These are phyloP conservation scores for Rhodamnia argentea DNA, from an alignment of 345 rosid genomes.

Conservation along the genomic window DNA sequence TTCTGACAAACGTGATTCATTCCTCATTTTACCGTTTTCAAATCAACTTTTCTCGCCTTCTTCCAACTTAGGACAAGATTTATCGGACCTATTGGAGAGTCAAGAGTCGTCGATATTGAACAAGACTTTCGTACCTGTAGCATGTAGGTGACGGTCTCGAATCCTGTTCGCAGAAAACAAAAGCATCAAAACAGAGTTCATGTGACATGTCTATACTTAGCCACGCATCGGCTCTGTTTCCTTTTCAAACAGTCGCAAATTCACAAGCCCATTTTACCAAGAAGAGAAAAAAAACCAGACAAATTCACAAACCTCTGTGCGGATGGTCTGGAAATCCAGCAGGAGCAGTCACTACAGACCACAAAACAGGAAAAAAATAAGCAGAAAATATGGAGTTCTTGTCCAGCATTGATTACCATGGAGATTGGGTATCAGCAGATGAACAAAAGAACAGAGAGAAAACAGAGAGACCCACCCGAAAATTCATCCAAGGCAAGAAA, in stretches of 20 bases:
- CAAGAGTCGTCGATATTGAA: not conserved
- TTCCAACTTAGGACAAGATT: not conserved
- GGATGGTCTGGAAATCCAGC: slow-evolving; percentile 97
- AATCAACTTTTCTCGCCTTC: not conserved
- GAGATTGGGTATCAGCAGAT: not conserved
- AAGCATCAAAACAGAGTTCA: not conserved
- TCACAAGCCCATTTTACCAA: too few species aligned
- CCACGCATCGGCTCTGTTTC: not conserved
- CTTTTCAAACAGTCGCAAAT: not conserved
- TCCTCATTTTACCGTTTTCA: not conserved
- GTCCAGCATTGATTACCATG: not conserved
- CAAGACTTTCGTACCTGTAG: slow-evolving; percentile 45
- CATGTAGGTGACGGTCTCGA: slow-evolving; percentile 95
- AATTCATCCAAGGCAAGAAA: slow-evolving; percentile 82
- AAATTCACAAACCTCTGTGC: slow-evolving; percentile 51
- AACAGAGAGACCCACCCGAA: slow-evolving; percentile 43
- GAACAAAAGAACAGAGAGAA: not conserved
- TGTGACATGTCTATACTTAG: not conserved
- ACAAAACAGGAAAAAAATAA: not conserved
- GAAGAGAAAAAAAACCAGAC: too few species aligned
- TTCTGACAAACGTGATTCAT: not conserved
- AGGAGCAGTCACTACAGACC: slow-evolving; percentile 56
- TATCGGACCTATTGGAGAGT: not conserved
- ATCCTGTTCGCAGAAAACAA: slow-evolving; percentile 36
- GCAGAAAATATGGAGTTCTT: not conserved